Evolutionary conservation across 495 filamentous ascomycete genomes (phyloP), one percentile per base, ranked within the genome.

Genomic region (Neurospora hispaniola): DNA sequence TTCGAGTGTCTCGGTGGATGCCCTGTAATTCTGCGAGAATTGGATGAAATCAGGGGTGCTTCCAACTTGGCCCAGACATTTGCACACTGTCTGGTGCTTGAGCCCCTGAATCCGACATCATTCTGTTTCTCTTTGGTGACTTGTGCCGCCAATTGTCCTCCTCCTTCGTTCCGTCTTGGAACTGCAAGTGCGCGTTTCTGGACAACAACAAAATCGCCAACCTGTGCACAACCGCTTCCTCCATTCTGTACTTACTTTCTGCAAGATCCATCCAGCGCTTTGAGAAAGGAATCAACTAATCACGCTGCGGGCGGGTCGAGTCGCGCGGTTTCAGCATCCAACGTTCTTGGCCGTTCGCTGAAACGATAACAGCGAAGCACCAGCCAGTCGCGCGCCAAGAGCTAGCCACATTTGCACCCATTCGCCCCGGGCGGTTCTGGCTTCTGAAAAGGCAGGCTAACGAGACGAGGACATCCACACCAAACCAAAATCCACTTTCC

Each of bases 331-430:
- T 78, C 77, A 78, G 73, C 62, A 66, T 66, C 35, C 54, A 66
- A 35, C 35, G 62, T 71, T 73, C 23, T 69, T 71, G 77, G 72
- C 75, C 77, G 69, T 73, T 79, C 73, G 74, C 75, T 78, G 78
- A 77, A 76, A 80, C 78, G 46, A 71, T 71, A 75, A 62, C 40
- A 77, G 74, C 73, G 35, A 71, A 44, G 31, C 70, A 71, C 44
- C 35, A 27, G 70, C 43, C 43, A 72, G 72, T 75, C 75, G 77
- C 77, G 74, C 69, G 75, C 77, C 71, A 75, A 68, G 72, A 77
- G 71, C 75, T 70, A 68, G 68, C 69, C 74, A 38, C 59, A 23
- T 39, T 62, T 48, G 48, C 46, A 69, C 72, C 18, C 74, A 73
- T 72, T 72, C 68, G 73, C 40, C 71, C 69, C 54, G 41, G 59